Evolutionary conservation across 2,329 filamentous ascomycete species (phyloP).

Genomic region (Tolypocladium nubicola): DNA sequence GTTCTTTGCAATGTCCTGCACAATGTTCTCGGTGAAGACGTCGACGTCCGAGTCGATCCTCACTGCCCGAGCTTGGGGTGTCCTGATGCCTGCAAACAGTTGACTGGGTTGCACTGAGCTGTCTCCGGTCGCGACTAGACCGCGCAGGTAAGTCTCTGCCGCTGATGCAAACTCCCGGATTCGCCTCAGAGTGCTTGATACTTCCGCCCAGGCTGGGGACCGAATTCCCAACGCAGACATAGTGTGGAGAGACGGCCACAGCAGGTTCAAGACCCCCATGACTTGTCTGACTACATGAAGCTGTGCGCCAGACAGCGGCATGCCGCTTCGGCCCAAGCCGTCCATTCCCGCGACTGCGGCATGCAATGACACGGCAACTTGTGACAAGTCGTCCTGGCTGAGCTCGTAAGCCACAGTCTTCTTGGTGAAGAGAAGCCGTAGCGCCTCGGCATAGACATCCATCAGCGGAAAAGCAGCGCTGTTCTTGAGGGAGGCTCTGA

Average conservation of each 20-base stretch:
- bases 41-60: slow-evolving; percentile 19
- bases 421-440: slow-evolving; percentile 24
- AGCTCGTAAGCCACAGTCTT: slow-evolving; percentile 27
- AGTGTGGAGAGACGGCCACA: slow-evolving; percentile 18
- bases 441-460: slow-evolving; percentile 36
- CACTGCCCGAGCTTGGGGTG: background rate
- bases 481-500: slow-evolving; percentile 25
- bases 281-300: slow-evolving; percentile 18
- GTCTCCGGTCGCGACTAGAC: slow-evolving; percentile 8
- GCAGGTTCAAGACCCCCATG: slow-evolving; percentile 15
- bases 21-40: slow-evolving; percentile 30
- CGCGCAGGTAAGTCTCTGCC: slow-evolving; percentile 9
- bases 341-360: slow-evolving; percentile 17
- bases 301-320: slow-evolving; percentile 10
- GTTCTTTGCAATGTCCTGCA: slow-evolving; percentile 31
- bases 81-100: slow-evolving; percentile 12
- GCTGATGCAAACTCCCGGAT: slow-evolving; percentile 8
- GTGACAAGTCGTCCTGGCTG: slow-evolving; percentile 18
- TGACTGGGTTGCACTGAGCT: slow-evolving; percentile 7
- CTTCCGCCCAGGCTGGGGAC: slow-evolving; percentile 9
- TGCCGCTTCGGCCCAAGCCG: slow-evolving; percentile 9
- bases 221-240: slow-evolving; percentile 7
- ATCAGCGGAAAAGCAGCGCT: slow-evolving; percentile 35
- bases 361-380: slow-evolving; percentile 21
- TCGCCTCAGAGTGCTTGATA: slow-evolving; percentile 7